A percentile compares a stretch with the other conserved stretches of the same genome.
phyloP scores from a whole-genome alignment of 2,329 filamentous ascomycete species.

The Fusarium sp. region DNA sequence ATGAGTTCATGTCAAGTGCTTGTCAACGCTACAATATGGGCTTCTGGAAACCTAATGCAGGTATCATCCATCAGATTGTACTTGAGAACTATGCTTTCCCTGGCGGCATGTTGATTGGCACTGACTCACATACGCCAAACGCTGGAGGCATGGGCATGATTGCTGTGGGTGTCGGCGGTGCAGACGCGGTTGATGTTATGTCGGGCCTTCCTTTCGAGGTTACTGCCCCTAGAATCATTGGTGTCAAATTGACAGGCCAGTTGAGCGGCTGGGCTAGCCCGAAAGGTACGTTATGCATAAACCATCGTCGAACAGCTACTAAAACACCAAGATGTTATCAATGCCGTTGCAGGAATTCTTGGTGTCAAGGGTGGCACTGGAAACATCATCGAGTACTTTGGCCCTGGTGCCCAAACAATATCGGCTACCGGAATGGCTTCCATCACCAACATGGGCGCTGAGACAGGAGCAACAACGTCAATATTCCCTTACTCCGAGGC shows the following conservation, averaged over 20 bases:
- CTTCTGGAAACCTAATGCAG: conserved; percentile 93
- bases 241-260: conserved; percentile 83
- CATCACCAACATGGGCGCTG: conserved; percentile 85
- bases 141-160: conserved; percentile 92
- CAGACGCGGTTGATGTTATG: conserved; percentile 95
- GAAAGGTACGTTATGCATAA: neutral
- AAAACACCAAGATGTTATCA: neutral
- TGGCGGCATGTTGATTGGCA: conserved; percentile 98
- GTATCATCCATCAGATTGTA: conserved; percentile 98
- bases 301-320: neutral
- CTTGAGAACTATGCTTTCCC: conserved; percentile 97
- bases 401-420: conserved; percentile 86
- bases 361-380: conserved; percentile 95
- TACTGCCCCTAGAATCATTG: conserved; percentile 92
- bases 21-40: conserved; percentile 91
- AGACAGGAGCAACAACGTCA: conserved; percentile 92
- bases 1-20: conserved; percentile 94
- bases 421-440: conserved; percentile 95
- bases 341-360: conserved; percentile 55
- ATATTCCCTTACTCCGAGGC: conserved; percentile 91
- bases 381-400: conserved; percentile 93
- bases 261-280: conserved; percentile 81
- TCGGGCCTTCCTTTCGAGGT: conserved; percentile 98
- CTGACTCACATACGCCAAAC: conserved; percentile 96
- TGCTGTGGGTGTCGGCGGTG: conserved; percentile 95